These are phyloP conservation scores for Hypericum perforatum DNA, from an alignment of 345 rosid species.

Conservation along the genomic window DNA sequence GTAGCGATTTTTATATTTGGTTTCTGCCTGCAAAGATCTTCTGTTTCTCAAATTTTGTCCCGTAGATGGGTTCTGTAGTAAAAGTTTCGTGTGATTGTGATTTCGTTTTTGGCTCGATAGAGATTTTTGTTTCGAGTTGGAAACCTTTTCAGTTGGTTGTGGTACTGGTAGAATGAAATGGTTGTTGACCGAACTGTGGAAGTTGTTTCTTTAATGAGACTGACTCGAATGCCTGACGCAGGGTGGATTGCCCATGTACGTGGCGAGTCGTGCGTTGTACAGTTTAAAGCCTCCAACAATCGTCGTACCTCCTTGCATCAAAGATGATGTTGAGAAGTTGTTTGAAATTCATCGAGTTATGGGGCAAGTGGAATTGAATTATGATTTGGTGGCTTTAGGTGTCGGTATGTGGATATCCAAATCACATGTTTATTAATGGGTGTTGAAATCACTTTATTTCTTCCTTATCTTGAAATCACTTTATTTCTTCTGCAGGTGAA, in stretches of 20 bases:
- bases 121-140: no score
- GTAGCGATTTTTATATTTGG: no score
- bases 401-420: slow-evolving; percentile 40
- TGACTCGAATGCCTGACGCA: slow-evolving; percentile 13
- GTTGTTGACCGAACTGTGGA: not conserved
- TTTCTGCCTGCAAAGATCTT: no score
- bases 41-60: no score
- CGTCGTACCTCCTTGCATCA: slow-evolving; percentile 72
- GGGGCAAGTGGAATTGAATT: slow-evolving; percentile 82
- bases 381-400: slow-evolving; percentile 64
- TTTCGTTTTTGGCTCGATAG: no score
- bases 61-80: no score
- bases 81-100: no score
- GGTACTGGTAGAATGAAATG: not conserved
- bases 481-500: slow-evolving; percentile 41
- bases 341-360: slow-evolving; percentile 64
- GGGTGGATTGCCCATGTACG: slow-evolving; percentile 92
- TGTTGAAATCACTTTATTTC: slow-evolving; percentile 3
- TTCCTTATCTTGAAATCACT: slow-evolving; percentile 11
- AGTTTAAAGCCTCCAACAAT: slow-evolving; percentile 84
- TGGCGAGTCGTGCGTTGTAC: slow-evolving; percentile 79
- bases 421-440: slow-evolving; percentile 2
- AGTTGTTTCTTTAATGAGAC: not conserved
- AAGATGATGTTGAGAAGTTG: slow-evolving; percentile 78
- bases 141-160: no score